Conservation (phyloP, 495 filamentous ascomycete genomes). For the Saxispiralis lemnorum region DNA sequence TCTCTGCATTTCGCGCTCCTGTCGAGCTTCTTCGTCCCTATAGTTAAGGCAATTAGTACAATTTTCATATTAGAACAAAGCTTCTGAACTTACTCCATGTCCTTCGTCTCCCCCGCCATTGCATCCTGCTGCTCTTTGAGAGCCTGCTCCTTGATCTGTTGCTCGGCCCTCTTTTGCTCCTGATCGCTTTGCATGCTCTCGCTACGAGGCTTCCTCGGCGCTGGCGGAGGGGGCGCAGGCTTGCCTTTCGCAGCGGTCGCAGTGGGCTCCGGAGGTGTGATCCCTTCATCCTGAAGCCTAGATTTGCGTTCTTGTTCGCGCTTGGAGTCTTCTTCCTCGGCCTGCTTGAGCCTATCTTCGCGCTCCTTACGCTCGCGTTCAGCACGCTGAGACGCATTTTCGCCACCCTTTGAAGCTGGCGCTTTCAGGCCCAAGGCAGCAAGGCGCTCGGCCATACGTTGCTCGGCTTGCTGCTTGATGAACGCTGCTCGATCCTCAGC, state of each 20-base stretch:
- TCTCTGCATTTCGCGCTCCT: constrained; percentile 60
- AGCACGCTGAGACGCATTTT: constrained; percentile 64
- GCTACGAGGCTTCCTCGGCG: constrained; percentile 49
- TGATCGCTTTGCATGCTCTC: constrained; percentile 27
- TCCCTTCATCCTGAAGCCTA: constrained; percentile 66
- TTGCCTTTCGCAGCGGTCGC: constrained; percentile 25
- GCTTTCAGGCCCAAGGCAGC: constrained; percentile 84
- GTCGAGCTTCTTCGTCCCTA: constrained; percentile 57
- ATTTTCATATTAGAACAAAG: neutral
- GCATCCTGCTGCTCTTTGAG: constrained; percentile 57
- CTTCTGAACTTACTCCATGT: constrained; percentile 62
- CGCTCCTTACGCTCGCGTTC: constrained; percentile 79
- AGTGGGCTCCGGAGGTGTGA: constrained; percentile 33
- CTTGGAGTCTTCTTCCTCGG: constrained; percentile 88
- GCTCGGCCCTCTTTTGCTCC: constrained; percentile 28
- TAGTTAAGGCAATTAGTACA: constrained; percentile 12
- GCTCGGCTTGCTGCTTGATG: constrained; percentile 91
- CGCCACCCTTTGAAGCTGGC: constrained; percentile 41
- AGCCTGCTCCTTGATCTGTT: constrained; percentile 31
- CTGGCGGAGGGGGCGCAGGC: constrained; percentile 65
- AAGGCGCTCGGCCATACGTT: constrained; percentile 92
- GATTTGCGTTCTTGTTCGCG: constrained; percentile 76
- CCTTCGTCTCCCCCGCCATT: constrained; percentile 53
- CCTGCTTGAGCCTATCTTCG: constrained; percentile 67
- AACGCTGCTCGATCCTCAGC: constrained; percentile 87